Base-by-base conservation (phyloP, 495 filamentous ascomycete species). In the Jackrogersella multiformis region DNA sequence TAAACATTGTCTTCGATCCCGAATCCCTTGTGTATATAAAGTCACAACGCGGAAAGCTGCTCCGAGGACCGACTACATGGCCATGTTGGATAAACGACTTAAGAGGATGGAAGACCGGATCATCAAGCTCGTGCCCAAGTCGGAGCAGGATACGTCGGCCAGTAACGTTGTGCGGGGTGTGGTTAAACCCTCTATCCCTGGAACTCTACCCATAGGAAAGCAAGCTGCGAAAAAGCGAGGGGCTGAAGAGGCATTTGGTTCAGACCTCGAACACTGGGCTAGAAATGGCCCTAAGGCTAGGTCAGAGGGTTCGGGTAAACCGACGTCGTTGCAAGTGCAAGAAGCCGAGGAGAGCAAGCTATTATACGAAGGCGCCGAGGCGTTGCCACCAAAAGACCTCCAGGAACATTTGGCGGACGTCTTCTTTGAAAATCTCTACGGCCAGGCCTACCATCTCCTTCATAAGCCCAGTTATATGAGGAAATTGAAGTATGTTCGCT, bases 1-100 rank as follows among this genome's bases (percentile, higher is more conserved):
- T 80, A 97, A 96, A 74, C 95, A 99, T 80, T 99, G 95, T 76
- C 85, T 96, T 59, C 85, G 93, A 52, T 97, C 93, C 56, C 87
- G 95, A 38, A 96, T 96, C 70, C 94, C 95, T 4, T 99, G 95
- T 75, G 93, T 98, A n/a, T 99, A 99, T 84, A 98, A 98, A 73
- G 92, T 96, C 44, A 97, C 94, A 0, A 93, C 93, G 8, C 83
- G 95, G 64, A 98, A 97, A 75, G 94, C 93, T 2, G 93, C 94
- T n/a, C 94, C 95, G 35, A 85, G 95, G 58, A 97, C 94, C 13
- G 95, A 98, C 76, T 99, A 98, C 77, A 99, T 98, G 95, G 94
- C 94, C 13, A 99, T 97, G 94, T 78, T 98, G 66, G 95, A 99
- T 76, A 96, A 96, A 76, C 82, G 94, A 56, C 75, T 95, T 59